These are phyloP conservation scores for Patellifolia procumbens DNA, from an alignment of 179 eudicot species.

Conservation along the genomic window DNA sequence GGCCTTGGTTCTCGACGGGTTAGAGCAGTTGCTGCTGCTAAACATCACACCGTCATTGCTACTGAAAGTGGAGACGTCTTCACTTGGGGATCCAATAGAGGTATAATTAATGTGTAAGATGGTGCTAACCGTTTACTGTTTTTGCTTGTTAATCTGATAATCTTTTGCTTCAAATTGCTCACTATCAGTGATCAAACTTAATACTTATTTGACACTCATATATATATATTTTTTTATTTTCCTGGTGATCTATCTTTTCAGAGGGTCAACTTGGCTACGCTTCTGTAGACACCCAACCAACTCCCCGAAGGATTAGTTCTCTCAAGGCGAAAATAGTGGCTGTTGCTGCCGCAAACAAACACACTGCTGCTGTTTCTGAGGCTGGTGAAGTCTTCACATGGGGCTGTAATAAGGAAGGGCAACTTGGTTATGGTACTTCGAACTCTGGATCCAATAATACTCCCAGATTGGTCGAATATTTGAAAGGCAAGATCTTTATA, in stretches of 20 bases:
- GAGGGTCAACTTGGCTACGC: constrained; percentile 99
- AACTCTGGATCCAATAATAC: constrained; percentile 91
- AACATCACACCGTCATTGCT: constrained; percentile 92
- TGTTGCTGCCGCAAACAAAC: constrained; percentile 97
- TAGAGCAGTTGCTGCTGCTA: constrained; percentile 93
- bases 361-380: constrained; percentile 90
- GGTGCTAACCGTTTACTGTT: not conserved
- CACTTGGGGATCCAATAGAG: constrained; percentile 99
- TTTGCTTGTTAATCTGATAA: not conserved
- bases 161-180: not conserved
- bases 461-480: constrained; percentile 83
- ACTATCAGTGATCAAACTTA: not conserved
- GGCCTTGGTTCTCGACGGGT: constrained; percentile 94
- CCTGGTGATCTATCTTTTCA: constrained; percentile 32
- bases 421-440: constrained; percentile 98
- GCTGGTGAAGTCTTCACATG: constrained; percentile 92
- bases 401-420: constrained; percentile 99
- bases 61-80: constrained; percentile 95
- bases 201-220: not conserved
- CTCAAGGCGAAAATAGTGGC: constrained; percentile 76
- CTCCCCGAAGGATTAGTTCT: constrained; percentile 89
- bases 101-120: constrained; percentile 36
- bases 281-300: constrained; percentile 94
- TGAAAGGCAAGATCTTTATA: constrained; percentile 78
- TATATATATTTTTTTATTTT: not conserved